Base-by-base conservation (phyloP, 2,329 filamentous ascomycete species). In the Orbilia oligospora region DNA sequence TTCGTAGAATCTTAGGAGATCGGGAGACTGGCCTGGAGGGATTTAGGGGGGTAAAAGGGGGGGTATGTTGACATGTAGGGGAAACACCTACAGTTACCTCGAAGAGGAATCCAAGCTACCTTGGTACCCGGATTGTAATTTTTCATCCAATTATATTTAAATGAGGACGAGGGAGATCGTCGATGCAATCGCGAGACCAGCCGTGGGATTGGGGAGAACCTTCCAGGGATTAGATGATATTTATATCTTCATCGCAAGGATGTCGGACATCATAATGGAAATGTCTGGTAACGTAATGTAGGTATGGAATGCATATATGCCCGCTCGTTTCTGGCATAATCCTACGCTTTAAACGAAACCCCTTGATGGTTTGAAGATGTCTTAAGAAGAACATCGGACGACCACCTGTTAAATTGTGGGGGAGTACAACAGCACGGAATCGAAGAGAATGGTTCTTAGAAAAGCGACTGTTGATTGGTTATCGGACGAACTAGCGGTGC, bases 321-420 rank as follows among this genome's bases (percentile, higher is more conserved):
- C 64, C 71, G 71, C 36, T 63, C 36, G 53, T 44, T 46, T 53
- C 41, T 68, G 55, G 71, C 71, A 75, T 68, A 73, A 41, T 51
- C 27, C 30, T 24, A 51, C 18, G 18, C 27, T 33, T 24, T 46
- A 48, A 16, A 51, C n/a, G 18, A 44, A 51, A 5, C 67, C 48
- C 61, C 27, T 65, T 65, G 44, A 49, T 33, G 44, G 70, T 66
- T 67, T 75, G 49, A 49, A 69, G 71, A 75, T 69, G 71, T 73
- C 70, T 72, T 20, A 46, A 46, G 27, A 61, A 41, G 33, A 22
- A 36, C 66, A 16, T 48, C 36, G 38, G 27, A 61, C 41, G 41
- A 44, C 56, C 56, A 44, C 56, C 56, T 41, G 20, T 44, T 24
- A 44, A 27, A 61, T 18, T 24, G 33, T 41, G 36, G 36, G 36